These are phyloP conservation scores for Glycine tomentella DNA, from an alignment of 306 rosid species.

Conservation along the genomic window DNA sequence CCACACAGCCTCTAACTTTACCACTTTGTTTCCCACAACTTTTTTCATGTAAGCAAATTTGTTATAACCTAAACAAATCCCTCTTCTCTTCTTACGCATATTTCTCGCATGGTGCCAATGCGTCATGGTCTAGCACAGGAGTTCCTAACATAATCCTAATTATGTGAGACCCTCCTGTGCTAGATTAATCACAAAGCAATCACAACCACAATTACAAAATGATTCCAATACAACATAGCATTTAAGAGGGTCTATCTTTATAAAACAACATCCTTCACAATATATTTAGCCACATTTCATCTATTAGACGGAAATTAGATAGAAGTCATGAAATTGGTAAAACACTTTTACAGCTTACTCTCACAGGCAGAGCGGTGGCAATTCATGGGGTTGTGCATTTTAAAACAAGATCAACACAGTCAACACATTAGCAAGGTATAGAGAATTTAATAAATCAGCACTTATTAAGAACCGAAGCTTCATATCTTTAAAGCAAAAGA, in stretches of 20 bases:
- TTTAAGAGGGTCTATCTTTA: not conserved
- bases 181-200: not conserved
- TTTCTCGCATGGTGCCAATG: no score
- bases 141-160: not conserved
- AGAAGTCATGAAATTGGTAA: not conserved
- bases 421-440: not conserved
- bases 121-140: not conserved
- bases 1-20: not conserved
- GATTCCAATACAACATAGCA: constrained; percentile 16
- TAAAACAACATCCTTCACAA: not conserved
- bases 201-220: not conserved
- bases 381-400: constrained; percentile 13
- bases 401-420: constrained; percentile 8
- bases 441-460: not conserved
- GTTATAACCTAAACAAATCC: not conserved
- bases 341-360: constrained; percentile 13
- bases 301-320: constrained; percentile 13
- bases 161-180: no score
- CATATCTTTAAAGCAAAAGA: constrained; percentile 33
- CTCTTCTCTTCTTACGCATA: not conserved
- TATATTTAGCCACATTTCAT: constrained; percentile 15
- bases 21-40: not conserved
- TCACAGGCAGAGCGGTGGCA: not conserved
- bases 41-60: not conserved
- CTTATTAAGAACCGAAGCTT: not conserved